phyloP scores from a whole-genome alignment of 495 filamentous ascomycete genomes.

The Choiromyces venosus region DNA sequence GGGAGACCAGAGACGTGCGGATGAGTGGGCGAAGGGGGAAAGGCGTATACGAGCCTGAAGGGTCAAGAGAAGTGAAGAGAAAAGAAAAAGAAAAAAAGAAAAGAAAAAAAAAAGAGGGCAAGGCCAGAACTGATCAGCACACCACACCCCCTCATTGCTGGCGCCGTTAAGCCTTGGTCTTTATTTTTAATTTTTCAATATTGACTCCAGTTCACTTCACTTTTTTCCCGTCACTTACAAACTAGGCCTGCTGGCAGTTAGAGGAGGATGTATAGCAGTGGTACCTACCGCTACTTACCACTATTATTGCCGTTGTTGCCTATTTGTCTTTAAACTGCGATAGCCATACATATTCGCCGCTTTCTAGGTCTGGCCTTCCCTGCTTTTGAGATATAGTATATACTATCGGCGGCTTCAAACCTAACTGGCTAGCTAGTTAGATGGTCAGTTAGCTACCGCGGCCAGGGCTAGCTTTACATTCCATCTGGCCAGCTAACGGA shows the following conservation, averaged over 20 bases:
- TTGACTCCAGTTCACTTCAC: not conserved
- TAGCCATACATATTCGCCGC: not conserved
- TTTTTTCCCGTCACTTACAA: not conserved
- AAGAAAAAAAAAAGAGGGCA: no score
- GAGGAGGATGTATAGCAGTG: not conserved
- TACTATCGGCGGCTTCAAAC: not conserved
- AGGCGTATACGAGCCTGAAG: not conserved
- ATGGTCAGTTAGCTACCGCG: not conserved
- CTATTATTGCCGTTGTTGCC: not conserved
- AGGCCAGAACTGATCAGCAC: not conserved
- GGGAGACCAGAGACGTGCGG: not conserved
- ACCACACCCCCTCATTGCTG: not conserved
- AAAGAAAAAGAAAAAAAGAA: not conserved
- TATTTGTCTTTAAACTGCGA: not conserved
- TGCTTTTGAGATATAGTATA: not conserved
- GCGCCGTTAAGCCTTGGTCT: not conserved
- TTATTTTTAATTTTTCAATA: no score
- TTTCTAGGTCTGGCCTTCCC: not conserved
- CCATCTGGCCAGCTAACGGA: not conserved
- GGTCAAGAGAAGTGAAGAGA: not conserved
- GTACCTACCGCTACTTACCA: no score
- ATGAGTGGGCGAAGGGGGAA: not conserved
- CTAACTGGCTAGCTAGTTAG: not conserved
- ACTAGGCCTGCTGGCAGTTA: not conserved
- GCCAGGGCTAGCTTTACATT: no score